A percentile compares a stretch with the other conserved stretches of the same genome.
phyloP scores from a whole-genome alignment of 1,284 basidiomycete genomes.

The Ceratobasidium papillatum region DNA sequence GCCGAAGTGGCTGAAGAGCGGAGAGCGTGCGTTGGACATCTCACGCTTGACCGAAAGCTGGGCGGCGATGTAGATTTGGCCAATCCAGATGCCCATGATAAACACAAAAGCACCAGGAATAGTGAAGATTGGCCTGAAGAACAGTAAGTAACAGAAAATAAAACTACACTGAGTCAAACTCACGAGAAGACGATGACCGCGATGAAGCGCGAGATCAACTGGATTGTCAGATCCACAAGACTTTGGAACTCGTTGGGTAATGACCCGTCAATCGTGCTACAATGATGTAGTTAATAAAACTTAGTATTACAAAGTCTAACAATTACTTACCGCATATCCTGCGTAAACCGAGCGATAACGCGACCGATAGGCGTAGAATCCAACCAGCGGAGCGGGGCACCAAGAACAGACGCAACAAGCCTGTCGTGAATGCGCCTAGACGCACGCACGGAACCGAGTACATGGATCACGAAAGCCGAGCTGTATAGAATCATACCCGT shows the following conservation, averaged over 20 bases:
- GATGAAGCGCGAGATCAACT: constrained; percentile 53
- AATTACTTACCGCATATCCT: constrained; percentile 55
- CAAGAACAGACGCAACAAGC: constrained; percentile 67
- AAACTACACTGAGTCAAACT: neutral
- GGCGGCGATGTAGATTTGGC: constrained; percentile 66
- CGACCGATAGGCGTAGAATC: constrained; percentile 56
- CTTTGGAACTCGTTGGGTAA: constrained; percentile 46
- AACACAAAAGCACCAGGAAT: constrained; percentile 57
- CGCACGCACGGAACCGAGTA: constrained; percentile 60
- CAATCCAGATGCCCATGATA: constrained; percentile 59
- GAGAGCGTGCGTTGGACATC: constrained; percentile 72
- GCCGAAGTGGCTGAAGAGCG: constrained; percentile 62
- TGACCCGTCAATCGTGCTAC: constrained; percentile 36
- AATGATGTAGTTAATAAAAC: constrained; percentile 39
- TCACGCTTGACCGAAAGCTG: constrained; percentile 76
- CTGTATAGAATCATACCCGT: constrained; percentile 51
- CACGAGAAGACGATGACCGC: constrained; percentile 54
- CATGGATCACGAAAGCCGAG: constrained; percentile 52
- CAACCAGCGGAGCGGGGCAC: constrained; percentile 62
- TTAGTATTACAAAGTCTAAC: constrained; percentile 45
- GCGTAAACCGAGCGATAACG: constrained; percentile 55
- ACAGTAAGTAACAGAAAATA: neutral
- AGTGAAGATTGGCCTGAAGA: constrained; percentile 49
- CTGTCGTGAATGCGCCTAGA: constrained; percentile 64
- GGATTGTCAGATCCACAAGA: constrained; percentile 52